phyloP scores from a whole-genome alignment of 2,329 filamentous ascomycete genomes.

The Grosmannia penicillata region DNA sequence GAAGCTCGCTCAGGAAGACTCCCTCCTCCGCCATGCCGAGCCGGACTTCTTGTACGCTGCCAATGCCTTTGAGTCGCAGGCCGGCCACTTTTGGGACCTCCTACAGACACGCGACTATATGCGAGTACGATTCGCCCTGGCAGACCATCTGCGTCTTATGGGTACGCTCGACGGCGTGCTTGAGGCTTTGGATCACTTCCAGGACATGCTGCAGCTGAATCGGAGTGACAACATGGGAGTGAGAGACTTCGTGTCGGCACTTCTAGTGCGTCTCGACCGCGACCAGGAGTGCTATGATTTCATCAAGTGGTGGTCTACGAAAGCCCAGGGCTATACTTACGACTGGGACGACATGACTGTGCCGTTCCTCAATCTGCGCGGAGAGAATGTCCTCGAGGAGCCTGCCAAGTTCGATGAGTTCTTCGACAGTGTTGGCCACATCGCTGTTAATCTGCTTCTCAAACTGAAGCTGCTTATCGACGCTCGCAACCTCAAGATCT shows the following conservation, averaged over 20 bases:
- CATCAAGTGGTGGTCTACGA: constrained; percentile 27
- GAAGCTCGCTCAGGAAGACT: background rate
- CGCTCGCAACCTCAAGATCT: constrained; percentile 11
- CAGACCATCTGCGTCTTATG: background rate
- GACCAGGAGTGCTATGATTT: constrained; percentile 27
- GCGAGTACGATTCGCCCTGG: background rate
- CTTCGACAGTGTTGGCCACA: background rate
- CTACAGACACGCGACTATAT: background rate
- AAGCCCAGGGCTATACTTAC: constrained; percentile 13
- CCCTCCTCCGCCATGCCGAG: background rate
- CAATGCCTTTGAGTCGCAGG: background rate
- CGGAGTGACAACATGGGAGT: constrained; percentile 5
- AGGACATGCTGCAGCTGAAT: constrained; percentile 4
- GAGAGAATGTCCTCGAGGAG: background rate
- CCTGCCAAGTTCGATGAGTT: background rate
- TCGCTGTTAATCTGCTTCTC: constrained; percentile 11
- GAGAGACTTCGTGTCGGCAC: constrained; percentile 7
- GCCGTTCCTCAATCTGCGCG: constrained; percentile 20
- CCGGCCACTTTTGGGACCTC: background rate
- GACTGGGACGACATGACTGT: constrained; percentile 20
- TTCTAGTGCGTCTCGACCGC: constrained; percentile 15
- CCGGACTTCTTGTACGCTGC: background rate
- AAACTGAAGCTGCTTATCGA: constrained; percentile 17
- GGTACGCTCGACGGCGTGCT: background rate
- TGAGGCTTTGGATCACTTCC: background rate